Percentiles rank a stretch among this genome's conserved stretches.
Conservation (phyloP, 2,329 filamentous ascomycete genomes). For the Stemphylium beticola region DNA sequence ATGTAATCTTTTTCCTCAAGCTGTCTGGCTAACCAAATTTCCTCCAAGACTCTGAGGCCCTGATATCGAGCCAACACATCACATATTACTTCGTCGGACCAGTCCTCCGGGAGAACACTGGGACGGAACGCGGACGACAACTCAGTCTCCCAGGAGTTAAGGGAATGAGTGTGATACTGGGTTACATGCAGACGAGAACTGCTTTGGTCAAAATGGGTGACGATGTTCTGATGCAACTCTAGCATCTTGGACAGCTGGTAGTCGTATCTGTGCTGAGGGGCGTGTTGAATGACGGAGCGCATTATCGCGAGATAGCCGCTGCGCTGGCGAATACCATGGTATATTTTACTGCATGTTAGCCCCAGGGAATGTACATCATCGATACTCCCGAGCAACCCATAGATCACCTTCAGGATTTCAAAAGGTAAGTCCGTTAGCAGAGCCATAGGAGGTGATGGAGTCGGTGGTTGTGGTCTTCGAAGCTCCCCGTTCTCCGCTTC, state of each 20-base stretch:
- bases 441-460: slow-evolving; percentile 9
- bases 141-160: slow-evolving; percentile 11
- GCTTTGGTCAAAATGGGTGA: slow-evolving; percentile 16
- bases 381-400: slow-evolving; percentile 27
- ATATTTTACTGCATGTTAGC: slow-evolving; percentile 20
- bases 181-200: slow-evolving; percentile 9
- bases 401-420: slow-evolving; percentile 29
- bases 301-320: slow-evolving; percentile 31
- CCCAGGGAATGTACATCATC: slow-evolving; percentile 36
- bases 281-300: slow-evolving; percentile 26
- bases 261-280: slow-evolving; percentile 29
- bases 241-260: slow-evolving; percentile 29
- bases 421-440: slow-evolving; percentile 20
- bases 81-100: slow-evolving; percentile 22
- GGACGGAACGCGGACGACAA: neutral
- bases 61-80: slow-evolving; percentile 36
- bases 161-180: neutral
- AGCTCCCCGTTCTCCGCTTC: no score
- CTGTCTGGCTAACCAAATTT: slow-evolving; percentile 28
- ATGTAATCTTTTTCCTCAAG: slow-evolving; percentile 21
- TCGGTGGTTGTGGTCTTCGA: no score
- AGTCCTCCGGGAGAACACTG: slow-evolving; percentile 3
- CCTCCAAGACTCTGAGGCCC: slow-evolving; percentile 28
- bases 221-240: slow-evolving; percentile 25
- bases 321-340: slow-evolving; percentile 16